phyloP scores from a whole-genome alignment of 441 rosid species.

The Populus tomentosa region DNA sequence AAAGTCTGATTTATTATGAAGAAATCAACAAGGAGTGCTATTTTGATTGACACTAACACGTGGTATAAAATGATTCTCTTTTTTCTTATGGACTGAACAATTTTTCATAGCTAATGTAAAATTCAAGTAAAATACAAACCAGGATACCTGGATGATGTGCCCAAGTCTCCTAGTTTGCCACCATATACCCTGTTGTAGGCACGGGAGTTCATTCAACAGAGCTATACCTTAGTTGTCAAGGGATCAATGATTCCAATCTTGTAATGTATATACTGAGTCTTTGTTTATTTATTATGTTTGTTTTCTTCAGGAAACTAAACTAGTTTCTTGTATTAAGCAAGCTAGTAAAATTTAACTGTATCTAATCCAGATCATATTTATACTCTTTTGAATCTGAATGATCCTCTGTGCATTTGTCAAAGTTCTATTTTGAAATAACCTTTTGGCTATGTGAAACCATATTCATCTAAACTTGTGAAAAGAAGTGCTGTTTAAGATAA shows the following conservation, averaged over 20 bases:
- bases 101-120: not conserved
- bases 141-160: not conserved
- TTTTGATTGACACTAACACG: not conserved
- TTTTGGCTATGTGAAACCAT: not conserved
- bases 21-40: not conserved
- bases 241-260: not conserved
- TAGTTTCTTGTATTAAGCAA: not conserved
- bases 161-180: not conserved
- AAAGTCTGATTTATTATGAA: conserved; percentile 1
- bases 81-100: not conserved
- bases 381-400: not conserved
- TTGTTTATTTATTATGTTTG: not conserved
- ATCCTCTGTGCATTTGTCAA: not conserved
- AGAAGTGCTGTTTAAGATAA: not conserved
- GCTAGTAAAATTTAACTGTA: not conserved
- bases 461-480: not conserved
- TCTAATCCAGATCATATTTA: too few relatives aligned
- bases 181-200: not conserved
- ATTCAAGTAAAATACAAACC: not conserved
- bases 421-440: not conserved
- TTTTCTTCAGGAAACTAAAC: not conserved
- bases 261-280: not conserved
- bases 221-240: not conserved
- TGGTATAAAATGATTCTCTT: not conserved
- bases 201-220: not conserved